phyloP scores from a whole-genome alignment of 495 filamentous ascomycete species.

The Pyrenula massariospora region DNA sequence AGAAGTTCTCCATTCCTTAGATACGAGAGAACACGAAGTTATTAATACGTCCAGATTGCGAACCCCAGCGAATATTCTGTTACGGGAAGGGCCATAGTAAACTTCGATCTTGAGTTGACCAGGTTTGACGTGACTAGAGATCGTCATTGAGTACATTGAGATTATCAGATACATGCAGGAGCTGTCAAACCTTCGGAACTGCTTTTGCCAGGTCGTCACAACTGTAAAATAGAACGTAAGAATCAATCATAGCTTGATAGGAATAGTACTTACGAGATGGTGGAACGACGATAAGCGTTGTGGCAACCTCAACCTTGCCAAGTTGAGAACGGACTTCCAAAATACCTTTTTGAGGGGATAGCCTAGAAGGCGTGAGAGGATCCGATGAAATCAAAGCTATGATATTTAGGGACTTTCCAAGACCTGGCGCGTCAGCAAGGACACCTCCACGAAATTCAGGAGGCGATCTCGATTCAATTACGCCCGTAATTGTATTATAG shows the following conservation, averaged over 20 bases:
- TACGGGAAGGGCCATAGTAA: not conserved
- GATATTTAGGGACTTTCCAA: constrained; percentile 10
- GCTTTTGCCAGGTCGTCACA: not conserved
- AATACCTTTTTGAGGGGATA: too few species aligned
- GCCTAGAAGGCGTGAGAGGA: too few species aligned
- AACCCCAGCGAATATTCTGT: not conserved
- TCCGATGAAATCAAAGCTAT: constrained; percentile 9
- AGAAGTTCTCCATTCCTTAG: constrained; percentile 43
- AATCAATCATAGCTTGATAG: not conserved
- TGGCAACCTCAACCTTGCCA: not conserved
- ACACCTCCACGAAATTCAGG: constrained; percentile 2
- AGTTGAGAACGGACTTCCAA: not conserved
- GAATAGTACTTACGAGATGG: not conserved
- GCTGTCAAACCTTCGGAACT: constrained; percentile 1
- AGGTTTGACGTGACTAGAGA: not conserved
- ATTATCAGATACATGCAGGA: too few species aligned
- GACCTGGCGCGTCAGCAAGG: constrained; percentile 10
- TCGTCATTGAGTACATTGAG: constrained; percentile 1
- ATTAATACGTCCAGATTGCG: constrained; percentile 61
- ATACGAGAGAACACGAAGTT: constrained; percentile 72
- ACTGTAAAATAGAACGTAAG: not conserved
- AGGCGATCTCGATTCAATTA: not conserved
- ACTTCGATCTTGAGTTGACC: not conserved
- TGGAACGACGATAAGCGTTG: not conserved
- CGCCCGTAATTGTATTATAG: not conserved